Conservation (phyloP, 78 protist genomes). For the Dictyostelium brefeldianum region DNA sequence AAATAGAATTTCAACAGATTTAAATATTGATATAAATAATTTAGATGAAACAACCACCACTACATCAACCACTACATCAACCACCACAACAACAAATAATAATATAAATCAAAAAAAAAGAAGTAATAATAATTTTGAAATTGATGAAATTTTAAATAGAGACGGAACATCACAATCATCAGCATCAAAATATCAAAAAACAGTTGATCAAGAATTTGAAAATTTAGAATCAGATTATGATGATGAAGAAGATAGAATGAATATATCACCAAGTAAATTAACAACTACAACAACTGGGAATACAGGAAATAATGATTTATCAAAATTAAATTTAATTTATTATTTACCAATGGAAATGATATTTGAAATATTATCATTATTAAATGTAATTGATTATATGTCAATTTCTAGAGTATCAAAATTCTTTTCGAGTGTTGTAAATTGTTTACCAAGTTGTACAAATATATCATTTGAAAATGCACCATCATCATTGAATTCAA, state of each 20-base stretch:
- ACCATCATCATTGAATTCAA: neutral
- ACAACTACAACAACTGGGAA: neutral
- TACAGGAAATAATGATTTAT: neutral
- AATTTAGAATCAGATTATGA: neutral
- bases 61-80: neutral
- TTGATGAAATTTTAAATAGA: neutral
- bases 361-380: neutral
- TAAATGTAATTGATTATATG: neutral
- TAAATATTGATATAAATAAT: neutral
- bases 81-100: neutral
- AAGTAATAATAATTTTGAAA: neutral
- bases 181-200: neutral
- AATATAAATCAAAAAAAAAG: neutral
- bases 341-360: conserved; percentile 14
- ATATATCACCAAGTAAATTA: neutral
- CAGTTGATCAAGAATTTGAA: neutral
- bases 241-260: too few species aligned
- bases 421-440: neutral
- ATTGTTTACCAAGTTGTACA: neutral
- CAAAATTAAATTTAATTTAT: neutral
- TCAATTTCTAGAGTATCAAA: neutral
- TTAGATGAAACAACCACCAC: neutral
- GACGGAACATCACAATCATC: neutral
- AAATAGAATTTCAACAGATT: neutral
- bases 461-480: neutral